phyloP scores from a whole-genome alignment of 148 eudicot genomes.

The Rheum nobile region DNA sequence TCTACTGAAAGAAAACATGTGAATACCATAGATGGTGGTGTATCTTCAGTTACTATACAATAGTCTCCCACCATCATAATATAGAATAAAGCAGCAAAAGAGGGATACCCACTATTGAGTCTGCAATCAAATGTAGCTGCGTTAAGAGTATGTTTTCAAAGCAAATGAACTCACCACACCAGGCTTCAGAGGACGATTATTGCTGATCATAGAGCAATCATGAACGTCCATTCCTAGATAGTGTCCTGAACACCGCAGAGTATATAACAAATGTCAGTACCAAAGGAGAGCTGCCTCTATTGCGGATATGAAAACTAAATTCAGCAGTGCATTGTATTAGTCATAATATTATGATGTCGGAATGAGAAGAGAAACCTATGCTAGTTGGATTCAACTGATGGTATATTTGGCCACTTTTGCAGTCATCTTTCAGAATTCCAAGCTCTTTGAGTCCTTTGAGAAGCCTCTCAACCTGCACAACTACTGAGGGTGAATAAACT shows the following conservation, averaged over 20 bases:
- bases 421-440: constrained; percentile 53
- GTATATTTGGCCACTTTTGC: constrained; percentile 33
- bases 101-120: neutral
- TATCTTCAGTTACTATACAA: neutral
- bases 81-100: neutral
- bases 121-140: neutral
- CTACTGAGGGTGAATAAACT: neutral
- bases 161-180: constrained; percentile 58
- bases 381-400: constrained; percentile 85
- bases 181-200: constrained; percentile 61
- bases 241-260: constrained; percentile 42
- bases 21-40: neutral
- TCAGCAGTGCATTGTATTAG: neutral
- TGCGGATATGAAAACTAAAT: neutral
- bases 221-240: constrained; percentile 97
- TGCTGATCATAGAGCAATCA: constrained; percentile 67
- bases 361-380: constrained; percentile 43
- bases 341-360: neutral
- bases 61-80: neutral
- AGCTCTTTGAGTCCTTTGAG: constrained; percentile 60
- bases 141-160: no score
- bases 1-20: no score
- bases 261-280: constrained; percentile 1
- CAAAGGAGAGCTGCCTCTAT: neutral
- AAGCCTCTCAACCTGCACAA: constrained; percentile 55